Evolutionary conservation across 306 rosid species (phyloP).

Genomic region (Prunus campanulata): DNA sequence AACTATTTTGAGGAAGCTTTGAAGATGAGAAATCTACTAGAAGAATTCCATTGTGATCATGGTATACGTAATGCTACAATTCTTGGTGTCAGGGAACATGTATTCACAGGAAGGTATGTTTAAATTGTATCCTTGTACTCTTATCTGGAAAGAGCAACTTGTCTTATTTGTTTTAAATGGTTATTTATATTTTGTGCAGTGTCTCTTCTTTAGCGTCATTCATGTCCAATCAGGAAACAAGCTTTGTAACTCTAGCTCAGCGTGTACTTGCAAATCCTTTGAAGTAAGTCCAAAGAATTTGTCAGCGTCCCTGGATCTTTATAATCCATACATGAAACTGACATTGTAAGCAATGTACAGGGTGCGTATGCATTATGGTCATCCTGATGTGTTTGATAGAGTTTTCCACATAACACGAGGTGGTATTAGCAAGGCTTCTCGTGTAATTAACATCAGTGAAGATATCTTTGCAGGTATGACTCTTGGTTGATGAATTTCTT

Average conservation of each 20-base stretch:
- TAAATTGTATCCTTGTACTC: conserved; percentile 1
- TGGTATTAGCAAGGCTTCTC: conserved; percentile 97
- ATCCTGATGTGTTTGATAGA: conserved; percentile 97
- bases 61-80: conserved; percentile 81
- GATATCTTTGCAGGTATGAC: conserved; percentile 76
- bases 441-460: conserved; percentile 89
- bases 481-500: not conserved
- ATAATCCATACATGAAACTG: conserved; percentile 3
- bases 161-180: not conserved
- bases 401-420: conserved; percentile 92
- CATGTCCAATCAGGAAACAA: conserved; percentile 90
- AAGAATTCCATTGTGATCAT: conserved; percentile 77
- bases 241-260: conserved; percentile 92
- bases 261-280: conserved; percentile 94
- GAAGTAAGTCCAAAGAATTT: conserved; percentile 54
- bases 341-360: conserved; percentile 38
- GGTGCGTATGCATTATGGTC: conserved; percentile 98
- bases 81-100: conserved; percentile 94
- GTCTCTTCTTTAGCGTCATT: conserved; percentile 90
- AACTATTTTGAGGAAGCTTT: conserved; percentile 66
- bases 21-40: conserved; percentile 97
- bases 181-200: conserved; percentile 42
- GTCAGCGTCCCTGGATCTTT: conserved; percentile 15
- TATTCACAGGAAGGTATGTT: conserved; percentile 85
- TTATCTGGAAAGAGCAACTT: not conserved